Base-by-base conservation (phyloP, 306 rosid species). In the Gastrolobium villosum region DNA sequence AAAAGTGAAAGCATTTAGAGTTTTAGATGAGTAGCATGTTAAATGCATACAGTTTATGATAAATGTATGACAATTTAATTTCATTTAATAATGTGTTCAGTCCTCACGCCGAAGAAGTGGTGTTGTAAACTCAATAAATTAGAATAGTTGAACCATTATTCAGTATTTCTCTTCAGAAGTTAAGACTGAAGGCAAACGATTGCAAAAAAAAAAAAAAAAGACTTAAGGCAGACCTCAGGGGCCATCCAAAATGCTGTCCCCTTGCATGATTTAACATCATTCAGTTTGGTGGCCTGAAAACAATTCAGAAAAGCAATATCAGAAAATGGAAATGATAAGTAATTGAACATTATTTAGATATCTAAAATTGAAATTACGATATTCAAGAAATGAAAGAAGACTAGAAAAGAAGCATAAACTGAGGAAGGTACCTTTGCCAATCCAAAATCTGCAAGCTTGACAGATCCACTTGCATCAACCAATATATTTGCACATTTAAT, bases 181-280 rank as follows among this genome's bases (percentile, higher is more conserved):
- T 32, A 75, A 82, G 81, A 40, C 69, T 52, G 78, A 79, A 77
- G n/a, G 26, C 26, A 20, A 20, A 20, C 26, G 26, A 20, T 20
- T 20, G 1, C 26, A 20, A 20, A 20, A 20, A 20, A 20, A 20
- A n/a, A n/a, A n/a, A 20, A 20, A 20, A 20, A 20, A 20, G 26
- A 20, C 26, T 20, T 20, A 80, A 78, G 78, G 69, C 91, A 88
- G 81, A 95, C 99, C 99, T 95, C 99, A 57, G 98, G 99, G 15
- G 99, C 98, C 99, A 95, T 95, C 99, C 99, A 95, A 82, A 77
- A 89, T 79, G 97, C 89, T 78, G 98, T 92, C 40, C 99, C 99
- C 84, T 83, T 87, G 82, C 86, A 83, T 44, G 98, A 95, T 82
- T 86, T 87, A 63, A 95, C 87, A 64, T 95, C 98, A 64, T 95